phyloP scores from a whole-genome alignment of 495 filamentous ascomycete species.

The Penicillium simplicissimum region DNA sequence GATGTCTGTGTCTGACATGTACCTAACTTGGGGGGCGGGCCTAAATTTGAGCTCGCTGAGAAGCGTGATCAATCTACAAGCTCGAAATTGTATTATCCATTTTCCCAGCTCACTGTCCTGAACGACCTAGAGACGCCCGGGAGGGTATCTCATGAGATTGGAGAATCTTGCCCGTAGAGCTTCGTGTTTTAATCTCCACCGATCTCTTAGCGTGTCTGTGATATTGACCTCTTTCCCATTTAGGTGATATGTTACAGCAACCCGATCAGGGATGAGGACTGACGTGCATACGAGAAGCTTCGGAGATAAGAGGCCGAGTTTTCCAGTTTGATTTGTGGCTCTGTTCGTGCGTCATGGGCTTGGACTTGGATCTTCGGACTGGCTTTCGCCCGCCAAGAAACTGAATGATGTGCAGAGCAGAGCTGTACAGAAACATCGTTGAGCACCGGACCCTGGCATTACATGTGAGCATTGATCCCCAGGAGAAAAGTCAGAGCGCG shows the following conservation, averaged over 20 bases:
- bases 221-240: background rate
- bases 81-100: too few relatives aligned
- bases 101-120: too few relatives aligned
- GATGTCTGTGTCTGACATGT: too few relatives aligned
- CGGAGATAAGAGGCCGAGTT: background rate
- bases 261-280: background rate
- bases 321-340: background rate
- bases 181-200: constrained; percentile 9
- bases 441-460: background rate
- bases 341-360: background rate
- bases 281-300: background rate
- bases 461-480: background rate
- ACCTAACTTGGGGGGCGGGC: too few relatives aligned
- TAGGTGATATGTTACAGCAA: background rate
- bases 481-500: background rate
- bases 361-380: background rate
- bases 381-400: background rate
- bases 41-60: too few relatives aligned
- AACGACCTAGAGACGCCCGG: too few relatives aligned
- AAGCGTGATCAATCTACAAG: too few relatives aligned
- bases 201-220: background rate
- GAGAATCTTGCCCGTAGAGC: background rate
- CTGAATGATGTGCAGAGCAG: background rate
- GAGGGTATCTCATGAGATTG: background rate
- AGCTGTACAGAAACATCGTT: background rate